Conservation (phyloP, 441 rosid species). For the Hura crepitans region DNA sequence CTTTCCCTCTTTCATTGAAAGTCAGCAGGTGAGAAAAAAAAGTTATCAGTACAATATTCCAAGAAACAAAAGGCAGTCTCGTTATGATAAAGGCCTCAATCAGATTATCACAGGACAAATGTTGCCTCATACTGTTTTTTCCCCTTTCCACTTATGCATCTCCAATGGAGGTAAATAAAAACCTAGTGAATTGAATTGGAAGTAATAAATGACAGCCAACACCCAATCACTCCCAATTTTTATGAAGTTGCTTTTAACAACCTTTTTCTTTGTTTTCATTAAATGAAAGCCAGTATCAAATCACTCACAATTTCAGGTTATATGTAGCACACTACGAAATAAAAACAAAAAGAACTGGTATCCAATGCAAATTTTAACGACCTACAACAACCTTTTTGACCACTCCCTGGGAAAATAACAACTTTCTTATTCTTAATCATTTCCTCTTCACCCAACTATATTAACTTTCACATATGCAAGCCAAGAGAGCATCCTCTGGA, state of each 20-base stretch:
- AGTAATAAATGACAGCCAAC: not conserved
- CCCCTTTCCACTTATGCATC: not conserved
- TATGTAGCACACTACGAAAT: not conserved
- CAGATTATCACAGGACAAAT: not conserved
- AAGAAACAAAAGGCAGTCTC: conserved; percentile 2
- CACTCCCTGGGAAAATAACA: not conserved
- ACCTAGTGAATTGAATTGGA: not conserved
- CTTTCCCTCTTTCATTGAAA: not conserved
- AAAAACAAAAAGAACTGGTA: not conserved
- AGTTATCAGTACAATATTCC: not conserved
- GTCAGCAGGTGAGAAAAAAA: not conserved
- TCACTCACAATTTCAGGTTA: not conserved
- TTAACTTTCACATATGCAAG: not conserved
- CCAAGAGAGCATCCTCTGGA: not conserved
- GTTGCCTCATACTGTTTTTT: not conserved
- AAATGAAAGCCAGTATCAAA: not conserved
- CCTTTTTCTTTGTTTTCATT: not conserved
- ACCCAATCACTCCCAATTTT: not conserved
- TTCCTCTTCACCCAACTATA: not conserved
- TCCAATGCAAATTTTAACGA: not conserved
- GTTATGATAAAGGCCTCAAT: not conserved
- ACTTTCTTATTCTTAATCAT: not conserved
- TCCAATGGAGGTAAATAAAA: not conserved
- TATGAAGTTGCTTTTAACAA: not conserved
- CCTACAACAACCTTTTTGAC: not conserved